These are phyloP conservation scores for Chaetomium sp. DNA, from an alignment of 2,329 filamentous ascomycete genomes.

Conservation along the genomic window DNA sequence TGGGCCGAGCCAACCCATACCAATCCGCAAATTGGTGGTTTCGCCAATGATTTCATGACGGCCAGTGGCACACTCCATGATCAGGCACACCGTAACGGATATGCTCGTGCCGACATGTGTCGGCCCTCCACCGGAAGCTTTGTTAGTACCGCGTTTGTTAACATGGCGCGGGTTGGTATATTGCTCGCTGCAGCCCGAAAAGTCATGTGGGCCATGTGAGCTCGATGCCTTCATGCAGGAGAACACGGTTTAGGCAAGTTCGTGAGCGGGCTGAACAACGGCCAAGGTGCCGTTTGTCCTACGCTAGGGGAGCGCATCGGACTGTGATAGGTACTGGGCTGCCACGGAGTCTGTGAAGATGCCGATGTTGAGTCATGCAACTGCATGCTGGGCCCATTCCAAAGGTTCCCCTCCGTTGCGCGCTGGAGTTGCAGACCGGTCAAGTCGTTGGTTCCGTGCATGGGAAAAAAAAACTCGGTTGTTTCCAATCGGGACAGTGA, in stretches of 20 bases:
- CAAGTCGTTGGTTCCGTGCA: not conserved
- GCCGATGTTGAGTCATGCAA: not conserved
- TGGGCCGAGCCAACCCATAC: no score
- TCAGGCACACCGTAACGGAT: no score
- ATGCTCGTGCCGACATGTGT: not conserved
- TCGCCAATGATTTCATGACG: no score
- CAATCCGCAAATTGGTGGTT: no score
- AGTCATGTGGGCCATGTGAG: slow-evolving; percentile 5
- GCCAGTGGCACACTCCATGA: no score
- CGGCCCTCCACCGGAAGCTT: not conserved
- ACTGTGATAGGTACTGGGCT: slow-evolving; percentile 14
- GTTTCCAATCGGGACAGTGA: not conserved
- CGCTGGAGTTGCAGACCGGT: slow-evolving; percentile 8
- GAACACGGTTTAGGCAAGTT: not conserved
- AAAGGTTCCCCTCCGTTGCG: not conserved
- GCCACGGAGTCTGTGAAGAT: slow-evolving; percentile 4
- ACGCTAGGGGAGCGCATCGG: not conserved
- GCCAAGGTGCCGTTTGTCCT: slow-evolving; percentile 7
- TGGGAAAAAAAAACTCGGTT: not conserved
- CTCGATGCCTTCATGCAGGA: slow-evolving; percentile 14
- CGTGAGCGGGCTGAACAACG: not conserved
- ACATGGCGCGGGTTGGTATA: not conserved
- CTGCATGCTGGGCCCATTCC: not conserved
- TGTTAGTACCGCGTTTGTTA: not conserved
- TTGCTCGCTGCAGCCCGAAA: slow-evolving; percentile 11